Evolutionary conservation across 495 filamentous ascomycete genomes (phyloP), one percentile per base, ranked within the genome.

Genomic region (Cetradonia linearis): DNA sequence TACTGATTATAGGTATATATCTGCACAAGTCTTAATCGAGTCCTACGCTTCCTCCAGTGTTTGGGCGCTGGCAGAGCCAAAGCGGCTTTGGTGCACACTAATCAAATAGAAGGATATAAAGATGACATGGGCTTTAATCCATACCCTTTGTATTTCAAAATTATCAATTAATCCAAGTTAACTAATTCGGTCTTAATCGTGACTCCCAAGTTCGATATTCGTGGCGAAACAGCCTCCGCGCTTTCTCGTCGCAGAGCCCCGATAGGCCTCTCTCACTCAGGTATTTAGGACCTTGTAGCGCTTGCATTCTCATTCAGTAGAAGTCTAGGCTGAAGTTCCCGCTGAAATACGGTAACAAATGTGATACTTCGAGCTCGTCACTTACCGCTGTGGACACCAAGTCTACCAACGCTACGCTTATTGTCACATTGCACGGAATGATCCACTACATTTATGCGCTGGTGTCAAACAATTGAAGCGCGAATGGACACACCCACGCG

Each of bases 371-470:
- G 85, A 88, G 63, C 77, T 79, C 59, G 82, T 86, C 61, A 60
- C 74, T 60, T 88, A 81, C 63, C 69, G 73, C 58, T 88, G 86
- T 70, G 71, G 72, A 5, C 83, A 87, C 68, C 73, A 72, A 16
- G 66, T 66, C 10, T 68, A 72, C 23, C 78, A 80, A 11, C 70
- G 86, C 30, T 80, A 83, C 66, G 80, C 79, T 28, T 77, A 86
- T 69, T 89, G 86, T 71, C 85, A 89, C 68, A 80, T 78, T 58
- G 84, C 85, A 9, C 80, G 86, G 31, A 85, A 84, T 69, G 80
- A 87, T 65, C 79, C 81, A 2, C 70, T 77, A 50, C 83, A 87
- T 65, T 69, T 78, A 57, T 88, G 86, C 66, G 78, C 76, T 62
- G 74, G 81, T 8, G 81, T 83, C 54, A 78, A 82, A 70, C 78